A percentile compares a stretch with the other conserved stretches of the same genome.
Conservation (phyloP, 202 grass and related monocot species). For the Setaria italica region DNA sequence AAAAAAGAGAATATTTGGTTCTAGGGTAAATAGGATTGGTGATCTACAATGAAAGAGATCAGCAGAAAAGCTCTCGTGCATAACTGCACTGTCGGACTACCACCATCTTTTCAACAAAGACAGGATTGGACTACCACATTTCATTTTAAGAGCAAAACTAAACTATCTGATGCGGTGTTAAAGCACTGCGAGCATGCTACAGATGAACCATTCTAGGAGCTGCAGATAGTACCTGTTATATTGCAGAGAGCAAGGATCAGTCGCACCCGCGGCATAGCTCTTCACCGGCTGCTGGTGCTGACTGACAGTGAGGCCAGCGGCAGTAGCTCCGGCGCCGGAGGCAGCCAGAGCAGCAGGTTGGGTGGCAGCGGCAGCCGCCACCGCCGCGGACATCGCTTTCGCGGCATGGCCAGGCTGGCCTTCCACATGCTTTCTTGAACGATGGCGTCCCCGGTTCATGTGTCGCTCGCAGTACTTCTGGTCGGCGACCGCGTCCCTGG, state of each 20-base stretch:
- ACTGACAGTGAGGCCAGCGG: constrained; percentile 29
- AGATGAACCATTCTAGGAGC: neutral
- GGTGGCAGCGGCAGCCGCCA: constrained; percentile 47
- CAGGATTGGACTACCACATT: no score
- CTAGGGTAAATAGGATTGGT: neutral
- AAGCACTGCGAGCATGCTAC: neutral
- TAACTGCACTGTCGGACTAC: neutral
- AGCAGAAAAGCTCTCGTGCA: neutral
- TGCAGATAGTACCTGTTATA: constrained; percentile 58
- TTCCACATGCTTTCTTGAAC: constrained; percentile 99
- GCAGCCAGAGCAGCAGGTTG: constrained; percentile 44
- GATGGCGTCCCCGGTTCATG: constrained; percentile 99
- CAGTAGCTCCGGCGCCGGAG: constrained; percentile 42
- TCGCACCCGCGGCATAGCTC: constrained; percentile 34
- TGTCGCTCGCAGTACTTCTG: constrained; percentile 99
- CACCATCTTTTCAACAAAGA: neutral
- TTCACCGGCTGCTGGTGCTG: constrained; percentile 56
- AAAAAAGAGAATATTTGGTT: neutral
- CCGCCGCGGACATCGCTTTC: constrained; percentile 68
- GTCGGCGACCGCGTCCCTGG: constrained; percentile 94
- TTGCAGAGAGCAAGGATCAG: constrained; percentile 52
- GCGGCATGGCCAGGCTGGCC: constrained; percentile 83
- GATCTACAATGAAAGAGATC: neutral
- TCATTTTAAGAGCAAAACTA: neutral
- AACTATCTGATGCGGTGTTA: neutral